Base-by-base conservation (phyloP, 1,284 basidiomycete species). In the Tylopilus sp. region DNA sequence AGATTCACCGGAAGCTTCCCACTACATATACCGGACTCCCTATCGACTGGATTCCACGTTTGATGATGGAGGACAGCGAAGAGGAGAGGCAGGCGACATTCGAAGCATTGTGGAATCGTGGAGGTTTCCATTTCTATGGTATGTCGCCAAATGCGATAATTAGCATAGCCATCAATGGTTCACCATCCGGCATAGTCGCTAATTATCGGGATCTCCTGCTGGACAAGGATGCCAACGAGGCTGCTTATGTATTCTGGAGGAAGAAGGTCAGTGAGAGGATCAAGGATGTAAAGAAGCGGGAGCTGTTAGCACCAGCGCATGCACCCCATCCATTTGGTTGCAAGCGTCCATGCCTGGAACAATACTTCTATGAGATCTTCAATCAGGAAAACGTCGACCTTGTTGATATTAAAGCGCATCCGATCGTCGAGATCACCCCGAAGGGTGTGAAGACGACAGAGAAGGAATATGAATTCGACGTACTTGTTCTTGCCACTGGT, bases 351-450 rank as follows among this genome's bases (percentile, higher is more conserved):
- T 56, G 47, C 7, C 9, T 56, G 32, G 60, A 60, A n/a, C 50
- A 53, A 39, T 8, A n/a, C 15, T 62, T 44, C 22, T 62, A 62
- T 22, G 60, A 61, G 17, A 31, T 50, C n/a, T 50, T 57, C 32
- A 42, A 61, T 28, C 60, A 57, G 15, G 52, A 60, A 2, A 61
- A 63, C 6, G 54, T 63, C 1, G 61, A 63, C 8, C 26, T 61
- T 10, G 43, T 63, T 8, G 52, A 63, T 15, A 3, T 54, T 6
- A 60, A 43, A 1, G 42, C 41, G 22, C 43, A 28, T 0, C 48
- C 57, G 3, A 60, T 61, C 15, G 17, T 52, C 4, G 61, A 61
- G 37, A 52, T 62, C n/a, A 13, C 13, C 8, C 39, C 37, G 15
- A 49, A 43, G 7, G 53, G 57, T 11, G 19, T 61, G 11, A 62